phyloP scores from a whole-genome alignment of 352 stramenopile species.

The Halophytophthora batemanensis region DNA sequence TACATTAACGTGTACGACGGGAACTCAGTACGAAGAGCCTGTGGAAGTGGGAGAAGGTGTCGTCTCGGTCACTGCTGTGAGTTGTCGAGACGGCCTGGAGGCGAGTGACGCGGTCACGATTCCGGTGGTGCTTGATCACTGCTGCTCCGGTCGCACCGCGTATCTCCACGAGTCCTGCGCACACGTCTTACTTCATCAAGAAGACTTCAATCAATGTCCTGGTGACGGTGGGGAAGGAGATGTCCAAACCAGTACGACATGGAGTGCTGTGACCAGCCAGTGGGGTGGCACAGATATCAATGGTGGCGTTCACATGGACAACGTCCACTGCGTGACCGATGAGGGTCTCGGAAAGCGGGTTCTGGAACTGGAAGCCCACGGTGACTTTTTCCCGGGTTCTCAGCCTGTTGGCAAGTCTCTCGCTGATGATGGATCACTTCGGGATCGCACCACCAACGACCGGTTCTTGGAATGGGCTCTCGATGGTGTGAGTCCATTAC shows the following conservation, averaged over 20 bases:
- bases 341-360: constrained; percentile 26
- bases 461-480: constrained; percentile 53
- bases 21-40: constrained; percentile 26
- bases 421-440: constrained; percentile 11
- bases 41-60: constrained; percentile 24
- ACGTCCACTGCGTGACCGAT: constrained; percentile 42
- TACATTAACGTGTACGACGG: constrained; percentile 26
- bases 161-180: constrained; percentile 37
- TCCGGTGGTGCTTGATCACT: constrained; percentile 33
- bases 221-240: constrained; percentile 13
- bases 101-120: constrained; percentile 36
- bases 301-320: constrained; percentile 54
- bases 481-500: constrained; percentile 34
- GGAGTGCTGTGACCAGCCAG: constrained; percentile 41
- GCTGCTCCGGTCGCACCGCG: constrained; percentile 49
- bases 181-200: constrained; percentile 48
- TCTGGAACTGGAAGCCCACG: constrained; percentile 45
- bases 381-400: constrained; percentile 40
- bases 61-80: constrained; percentile 40
- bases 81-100: constrained; percentile 46
- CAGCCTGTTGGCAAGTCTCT: constrained; percentile 31
- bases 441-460: constrained; percentile 35
- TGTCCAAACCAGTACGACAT: constrained; percentile 38
- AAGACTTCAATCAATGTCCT: constrained; percentile 44
- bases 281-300: constrained; percentile 61